Base-by-base conservation (phyloP, 441 rosid genomes). In the Populus hybrid region DNA sequence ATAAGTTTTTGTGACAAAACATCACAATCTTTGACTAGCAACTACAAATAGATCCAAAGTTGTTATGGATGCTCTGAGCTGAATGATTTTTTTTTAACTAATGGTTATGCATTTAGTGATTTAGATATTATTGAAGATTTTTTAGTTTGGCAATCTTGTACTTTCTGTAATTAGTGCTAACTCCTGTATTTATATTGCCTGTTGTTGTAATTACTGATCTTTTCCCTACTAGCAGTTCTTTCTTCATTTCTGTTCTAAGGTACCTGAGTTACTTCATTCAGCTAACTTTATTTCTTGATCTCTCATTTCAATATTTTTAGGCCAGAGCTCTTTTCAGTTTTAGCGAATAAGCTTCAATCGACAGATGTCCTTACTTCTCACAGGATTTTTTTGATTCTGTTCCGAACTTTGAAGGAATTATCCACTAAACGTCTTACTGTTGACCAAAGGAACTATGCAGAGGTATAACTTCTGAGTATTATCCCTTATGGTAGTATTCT, bases 381-480 rank as follows among this genome's bases (percentile, higher is more conserved):
- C 86, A 87, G 99, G 83, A 90, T 97, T 85, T 92, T 91, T 86
- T 83, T 92, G 93, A 94, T 88, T 81, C 98, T 97, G 77, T 94
- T 97, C 76, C 92, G 95, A 79, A 91, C 97, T 53, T 80, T 97
- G 77, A 97, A 97, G 84, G 99, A 97, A 75, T 82, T 94, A 85
- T 97, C 99, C 64, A 91, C 97, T 23, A 94, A 94, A 83, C 98
- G 99, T 76, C 98, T 97, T 67, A 85, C 97, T 10, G 97, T 93
- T 34, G 99, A 97, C 79, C 98, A 94, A 85, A 89, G 82, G 84
- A 93, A 81, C 81, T 97, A 88, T 73, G 92, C 97, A 0, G 93
- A 93, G 99, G 99, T 94, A 84, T 67, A 75, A 10, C 59, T 77
- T 34, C 70, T 80, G 81, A 77, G 67, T 4, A 8, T 18, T 18